Evolutionary conservation across 169 alveolate genomes (phyloP).

Genomic region (Plasmodium gaboni): DNA sequence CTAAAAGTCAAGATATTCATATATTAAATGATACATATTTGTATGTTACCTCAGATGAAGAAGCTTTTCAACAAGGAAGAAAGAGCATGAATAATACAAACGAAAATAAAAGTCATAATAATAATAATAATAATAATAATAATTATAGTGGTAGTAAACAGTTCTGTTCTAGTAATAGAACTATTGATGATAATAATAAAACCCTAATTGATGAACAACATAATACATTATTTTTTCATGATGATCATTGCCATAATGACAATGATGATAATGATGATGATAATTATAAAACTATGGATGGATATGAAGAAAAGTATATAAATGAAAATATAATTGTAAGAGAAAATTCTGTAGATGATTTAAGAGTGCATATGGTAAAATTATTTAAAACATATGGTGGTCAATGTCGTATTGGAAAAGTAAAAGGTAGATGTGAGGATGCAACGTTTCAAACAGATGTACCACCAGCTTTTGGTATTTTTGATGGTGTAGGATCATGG

Average conservation of each 20-base stretch:
- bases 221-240: conserved; percentile 11
- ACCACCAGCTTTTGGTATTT: conserved; percentile 84
- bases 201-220: conserved; percentile 31
- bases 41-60: conserved; percentile 75
- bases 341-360: conserved; percentile 54
- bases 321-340: conserved; percentile 27
- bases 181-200: conserved; percentile 48
- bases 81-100: conserved; percentile 3
- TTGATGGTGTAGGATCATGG: conserved; percentile 87
- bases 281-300: conserved; percentile 33
- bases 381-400: conserved; percentile 71
- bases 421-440: conserved; percentile 81
- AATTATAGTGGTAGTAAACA: no score
- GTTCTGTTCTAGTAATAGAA: conserved; percentile 4
- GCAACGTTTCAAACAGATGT: conserved; percentile 78
- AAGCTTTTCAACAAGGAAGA: conserved; percentile 13
- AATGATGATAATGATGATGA: conserved; percentile 9
- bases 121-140: no score
- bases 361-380: conserved; percentile 57
- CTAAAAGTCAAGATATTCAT: conserved; percentile 33
- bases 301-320: conserved; percentile 10
- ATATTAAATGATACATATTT: conserved; percentile 64
- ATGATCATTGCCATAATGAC: neutral
- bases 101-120: neutral
- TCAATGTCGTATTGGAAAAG: conserved; percentile 75